Conservation (phyloP, 163 green algal species). For the Chloromonas sp. region DNA sequence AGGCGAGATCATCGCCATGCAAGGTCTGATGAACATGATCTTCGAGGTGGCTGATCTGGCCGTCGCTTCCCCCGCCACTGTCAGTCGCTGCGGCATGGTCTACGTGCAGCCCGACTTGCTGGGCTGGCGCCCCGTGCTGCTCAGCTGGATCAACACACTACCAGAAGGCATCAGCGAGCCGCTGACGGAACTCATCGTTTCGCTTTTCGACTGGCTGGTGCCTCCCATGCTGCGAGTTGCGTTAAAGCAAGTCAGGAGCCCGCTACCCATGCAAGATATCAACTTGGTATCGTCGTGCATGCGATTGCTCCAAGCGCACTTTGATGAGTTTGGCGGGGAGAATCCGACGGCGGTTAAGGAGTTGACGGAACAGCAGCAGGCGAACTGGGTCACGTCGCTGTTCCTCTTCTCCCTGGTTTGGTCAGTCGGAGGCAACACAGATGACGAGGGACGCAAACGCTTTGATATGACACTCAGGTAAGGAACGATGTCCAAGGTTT, state of each 20-base stretch:
- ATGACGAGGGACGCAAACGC: slow-evolving; percentile 38
- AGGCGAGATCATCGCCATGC: slow-evolving; percentile 61
- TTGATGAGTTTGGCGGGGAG: slow-evolving; percentile 50
- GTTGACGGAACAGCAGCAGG: slow-evolving; percentile 38
- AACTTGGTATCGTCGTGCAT: slow-evolving; percentile 53
- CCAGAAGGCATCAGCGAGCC: slow-evolving; percentile 38
- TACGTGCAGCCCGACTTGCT: slow-evolving; percentile 64
- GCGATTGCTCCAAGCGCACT: slow-evolving; percentile 50
- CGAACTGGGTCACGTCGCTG: slow-evolving; percentile 33
- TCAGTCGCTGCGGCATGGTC: slow-evolving; percentile 64
- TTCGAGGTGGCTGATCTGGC: slow-evolving; percentile 70
- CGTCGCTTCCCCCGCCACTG: slow-evolving; percentile 62
- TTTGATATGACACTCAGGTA: slow-evolving; percentile 7
- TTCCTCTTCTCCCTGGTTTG: slow-evolving; percentile 68
- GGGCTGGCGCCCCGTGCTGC: slow-evolving; percentile 62
- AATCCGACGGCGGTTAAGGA: slow-evolving; percentile 22
- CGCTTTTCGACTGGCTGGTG: slow-evolving; percentile 66
- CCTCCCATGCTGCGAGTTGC: slow-evolving; percentile 49
- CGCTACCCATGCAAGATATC: slow-evolving; percentile 57
- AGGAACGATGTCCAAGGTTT: too few relatives aligned
- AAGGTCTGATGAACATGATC: slow-evolving; percentile 74
- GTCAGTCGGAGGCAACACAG: slow-evolving; percentile 51
- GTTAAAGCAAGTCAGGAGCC: slow-evolving; percentile 34
- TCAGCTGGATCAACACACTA: slow-evolving; percentile 60
- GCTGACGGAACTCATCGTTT: slow-evolving; percentile 36